Evolutionary conservation across 352 stramenopile species (phyloP), one percentile per base, ranked within the genome.

Genomic region (Saprolegnia diclina): DNA sequence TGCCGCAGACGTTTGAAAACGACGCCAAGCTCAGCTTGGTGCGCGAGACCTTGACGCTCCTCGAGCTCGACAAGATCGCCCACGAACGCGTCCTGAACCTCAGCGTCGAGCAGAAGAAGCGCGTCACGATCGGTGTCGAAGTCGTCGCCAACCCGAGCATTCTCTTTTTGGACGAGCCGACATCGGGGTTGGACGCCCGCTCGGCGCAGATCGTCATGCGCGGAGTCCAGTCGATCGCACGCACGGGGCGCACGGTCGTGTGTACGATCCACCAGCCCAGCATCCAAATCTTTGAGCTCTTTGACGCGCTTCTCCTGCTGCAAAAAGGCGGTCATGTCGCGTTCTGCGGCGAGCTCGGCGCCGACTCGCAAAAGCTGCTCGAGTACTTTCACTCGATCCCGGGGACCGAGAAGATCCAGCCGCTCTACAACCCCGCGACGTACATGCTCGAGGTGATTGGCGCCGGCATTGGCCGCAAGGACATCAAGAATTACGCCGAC

Each of bases 91-190:
- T 81, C 40, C 72, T 80, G 14, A 87, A 88, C 16, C 71, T 96
- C 11, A 95, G 82, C 14, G 85, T 97, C 46, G 92, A 97, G 72
- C 89, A 98, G 71, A 88, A 91, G 72, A 98, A 98, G 76, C 77
- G 91, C 54, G 79, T 97, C 16, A 92, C 90, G 3, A 92, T 98
- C 46, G 94, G 82, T 50, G 82, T 96, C 3, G 90, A 98, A 73
- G 79, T 98, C 29, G 92, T 96, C 13, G 71, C 87, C 7, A 97
- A 97, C 74, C 94, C 94, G n/a, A 92, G 92, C 71, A 77, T 98
- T 44, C 65, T 99, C 54, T 97, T 99, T 72, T 71, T 98, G 24
- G 92, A 98, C 67, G 94, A 97, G 73, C 91, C 91, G 0, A 98
- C 90, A 0, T 90, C 76, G 73, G 87, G 89, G 35, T 71, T 98